Base-by-base conservation (phyloP, 1,284 basidiomycete genomes). In the Acaromyces ingoldii region DNA sequence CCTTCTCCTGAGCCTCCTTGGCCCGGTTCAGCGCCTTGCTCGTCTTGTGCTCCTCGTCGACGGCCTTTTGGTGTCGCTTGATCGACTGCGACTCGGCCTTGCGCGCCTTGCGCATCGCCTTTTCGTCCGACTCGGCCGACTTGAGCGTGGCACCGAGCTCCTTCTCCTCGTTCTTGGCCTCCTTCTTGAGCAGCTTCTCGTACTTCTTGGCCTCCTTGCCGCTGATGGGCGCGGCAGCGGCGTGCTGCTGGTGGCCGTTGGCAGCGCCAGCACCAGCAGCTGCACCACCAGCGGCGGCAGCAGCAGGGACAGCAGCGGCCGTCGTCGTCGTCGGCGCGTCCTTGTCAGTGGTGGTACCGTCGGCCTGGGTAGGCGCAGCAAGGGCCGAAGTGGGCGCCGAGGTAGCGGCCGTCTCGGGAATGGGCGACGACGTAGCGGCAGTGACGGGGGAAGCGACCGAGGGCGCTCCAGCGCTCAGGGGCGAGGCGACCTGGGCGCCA, bases 111-210 rank as follows among this genome's bases (percentile, higher is more conserved):
- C 65, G 65, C 50, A 62, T 49, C 33, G 62, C 50, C 63, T 70
- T 70, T 45, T 70, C 65, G 37, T 60, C 53, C 1, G 55, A 30
- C 24, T 40, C 26, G n/a, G 67, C 63, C 40, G 62, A 59, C 65
- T 70, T 70, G 60, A 70, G 57, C 40, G 67, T 58, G 13, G 51
- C 47, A 58, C 61, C 62, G 46, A 70, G 46, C 51, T 62, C 56
- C 50, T 67, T 65, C 36, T 65, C 50, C 48, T 70, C 65, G 53
- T 57, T 55, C 62, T 70, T 70, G 43, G 67, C 65, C 52, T 70
- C 67, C 28, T 52, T 65, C 53, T 63, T 62, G 51, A 64, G 63
- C 47, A 70, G 58, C 58, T 70, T 70, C 54, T 65, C 61, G 58
- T 66, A 60, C 62, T 67, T 67, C 60, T 70, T 70, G 39, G 58